Percentiles rank a stretch among this genome's conserved stretches.
Conservation (phyloP, 2,329 filamentous ascomycete genomes). For the Aspergillus terreus region DNA sequence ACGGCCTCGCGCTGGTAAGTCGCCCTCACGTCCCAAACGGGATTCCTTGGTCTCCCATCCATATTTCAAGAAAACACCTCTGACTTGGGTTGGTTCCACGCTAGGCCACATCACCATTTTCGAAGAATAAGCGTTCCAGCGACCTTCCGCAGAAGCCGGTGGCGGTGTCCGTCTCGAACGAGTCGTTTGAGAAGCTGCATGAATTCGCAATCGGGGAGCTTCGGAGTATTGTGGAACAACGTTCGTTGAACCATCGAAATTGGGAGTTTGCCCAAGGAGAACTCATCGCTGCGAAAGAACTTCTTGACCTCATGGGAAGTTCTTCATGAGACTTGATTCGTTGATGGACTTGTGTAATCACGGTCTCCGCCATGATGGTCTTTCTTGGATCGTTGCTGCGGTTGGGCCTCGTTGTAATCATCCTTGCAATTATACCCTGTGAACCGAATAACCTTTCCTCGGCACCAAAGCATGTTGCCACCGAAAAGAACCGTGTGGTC, state of each 20-base stretch:
- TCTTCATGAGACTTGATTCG: not conserved
- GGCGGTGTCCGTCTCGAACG: conserved; percentile 15
- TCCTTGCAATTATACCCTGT: too few relatives aligned
- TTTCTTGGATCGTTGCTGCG: too few relatives aligned
- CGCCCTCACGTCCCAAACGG: not conserved
- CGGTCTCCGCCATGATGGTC: too few relatives aligned
- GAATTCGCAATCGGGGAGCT: conserved; percentile 35
- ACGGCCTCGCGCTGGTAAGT: conserved; percentile 77
- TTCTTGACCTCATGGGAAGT: conserved; percentile 28
- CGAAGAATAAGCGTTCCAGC: conserved; percentile 16
- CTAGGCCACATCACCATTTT: conserved; percentile 27
- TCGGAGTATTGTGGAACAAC: conserved; percentile 33
- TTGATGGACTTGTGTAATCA: not conserved
- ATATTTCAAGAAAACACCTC: too few relatives aligned
- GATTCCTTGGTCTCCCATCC: too few relatives aligned
- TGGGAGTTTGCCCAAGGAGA: conserved; percentile 35
- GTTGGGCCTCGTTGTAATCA: too few relatives aligned
- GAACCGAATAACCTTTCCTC: too few relatives aligned
- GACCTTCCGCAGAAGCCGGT: conserved; percentile 8
- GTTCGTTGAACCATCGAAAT: conserved; percentile 25
- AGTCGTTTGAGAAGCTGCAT: conserved; percentile 31
- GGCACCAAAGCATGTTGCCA: too few relatives aligned
- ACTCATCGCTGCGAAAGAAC: conserved; percentile 39
- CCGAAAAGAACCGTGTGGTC: too few relatives aligned
- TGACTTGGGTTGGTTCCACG: not conserved